Evolutionary conservation across 1,139 yeast species (phyloP), one percentile per base, ranked within the genome.

Genomic region (Blastobotrys serpentis): DNA sequence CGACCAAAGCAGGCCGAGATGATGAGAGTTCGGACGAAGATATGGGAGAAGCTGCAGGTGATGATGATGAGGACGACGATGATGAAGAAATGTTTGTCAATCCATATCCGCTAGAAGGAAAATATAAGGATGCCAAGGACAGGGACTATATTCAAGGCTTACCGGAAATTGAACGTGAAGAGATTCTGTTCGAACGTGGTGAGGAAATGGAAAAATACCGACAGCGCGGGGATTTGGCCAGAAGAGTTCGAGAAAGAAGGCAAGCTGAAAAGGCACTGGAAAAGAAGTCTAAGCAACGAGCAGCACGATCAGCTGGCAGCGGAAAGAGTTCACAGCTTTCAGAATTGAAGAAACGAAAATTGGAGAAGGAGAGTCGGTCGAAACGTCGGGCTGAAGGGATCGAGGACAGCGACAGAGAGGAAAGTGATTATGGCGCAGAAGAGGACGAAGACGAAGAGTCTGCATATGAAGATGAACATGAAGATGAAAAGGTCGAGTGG

Each of bases 101-200:
- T 57, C 98, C 98, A 5, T 92, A 90, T 65, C 98, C 98, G 1
- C 70, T 92, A 50, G 97, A 89, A 64, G 96, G 96, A 13, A 88
- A 88, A 62, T 92, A 83, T 71, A 86, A 82, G 61, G 86, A 89
- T 66, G 96, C 83, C 51, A 75, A 73, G 6, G 99, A 94, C 67
- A 76, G 88, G 52, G 81, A 72, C 4, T 64, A 72, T 56, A 62
- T 92, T 56, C 82, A 84, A 61, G 75, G 76, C 1, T 77, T 92
- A 82, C 95, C 92, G 52, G 98, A 94, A 73, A 80, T 92, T 65
- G 86, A 86, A 61, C 82, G 98, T 62, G 98, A 92, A 72, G 83
- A 86, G 58, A 79, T 88, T 51, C 77, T 92, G 52, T 94, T 87
- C 60, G 98, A 92, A 52, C 86, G 99, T 68, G 79, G 87, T 4